Conservation (phyloP, 139 green algal genomes). For the Desmodesmus armatus region DNA sequence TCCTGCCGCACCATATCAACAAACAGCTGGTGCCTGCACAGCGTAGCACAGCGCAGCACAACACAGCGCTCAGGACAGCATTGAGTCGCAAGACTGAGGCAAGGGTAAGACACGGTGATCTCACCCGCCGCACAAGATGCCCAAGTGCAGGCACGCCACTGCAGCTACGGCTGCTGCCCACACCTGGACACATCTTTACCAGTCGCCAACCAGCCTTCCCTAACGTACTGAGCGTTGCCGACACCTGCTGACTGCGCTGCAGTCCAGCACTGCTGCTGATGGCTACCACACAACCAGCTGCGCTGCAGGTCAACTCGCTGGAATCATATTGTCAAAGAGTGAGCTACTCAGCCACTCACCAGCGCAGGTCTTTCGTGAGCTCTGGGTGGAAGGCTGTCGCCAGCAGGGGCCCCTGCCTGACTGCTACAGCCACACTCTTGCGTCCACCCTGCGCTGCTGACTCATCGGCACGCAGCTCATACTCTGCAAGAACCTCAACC, state of each 20-base stretch:
- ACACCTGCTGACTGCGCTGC: too few species aligned
- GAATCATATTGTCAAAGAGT: neutral
- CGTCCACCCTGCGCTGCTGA: conserved; percentile 37
- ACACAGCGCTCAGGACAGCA: neutral
- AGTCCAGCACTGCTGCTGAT: too few species aligned
- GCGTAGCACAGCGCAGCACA: neutral
- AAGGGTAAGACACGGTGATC: too few species aligned
- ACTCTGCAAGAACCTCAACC: conserved; percentile 90
- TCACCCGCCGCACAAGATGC: too few species aligned
- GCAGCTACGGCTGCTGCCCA: too few species aligned
- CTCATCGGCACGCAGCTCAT: conserved; percentile 75
- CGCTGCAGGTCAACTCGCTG: too few species aligned
- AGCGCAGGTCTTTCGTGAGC: conserved; percentile 92
- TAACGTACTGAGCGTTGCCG: too few species aligned
- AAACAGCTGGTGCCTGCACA: conserved; percentile 90
- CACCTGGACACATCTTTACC: too few species aligned
- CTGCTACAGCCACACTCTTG: conserved; percentile 78
- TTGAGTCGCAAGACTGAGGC: neutral
- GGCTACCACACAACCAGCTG: too few species aligned
- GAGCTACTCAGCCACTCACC: conserved; percentile 57
- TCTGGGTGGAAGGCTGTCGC: conserved; percentile 99
- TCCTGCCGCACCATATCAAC: conserved; percentile 83
- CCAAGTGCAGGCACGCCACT: neutral
- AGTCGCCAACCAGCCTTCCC: too few species aligned
- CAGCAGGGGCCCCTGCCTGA: conserved; percentile 84